Evolutionary conservation across 257 asterid genomes (phyloP).

Genomic region (Nicotiana sylvestris): DNA sequence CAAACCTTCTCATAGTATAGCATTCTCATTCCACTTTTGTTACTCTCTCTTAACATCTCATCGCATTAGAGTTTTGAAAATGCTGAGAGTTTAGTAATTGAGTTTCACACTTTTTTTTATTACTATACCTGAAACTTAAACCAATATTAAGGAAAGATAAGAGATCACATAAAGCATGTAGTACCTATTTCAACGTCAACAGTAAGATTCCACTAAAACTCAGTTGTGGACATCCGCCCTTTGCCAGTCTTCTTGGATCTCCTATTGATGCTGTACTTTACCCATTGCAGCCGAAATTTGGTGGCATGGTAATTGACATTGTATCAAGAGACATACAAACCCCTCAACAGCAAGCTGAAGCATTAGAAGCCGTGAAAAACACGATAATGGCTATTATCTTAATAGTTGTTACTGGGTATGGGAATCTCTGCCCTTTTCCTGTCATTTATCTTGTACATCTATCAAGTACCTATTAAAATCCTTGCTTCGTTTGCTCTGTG

Average conservation of each 20-base stretch:
- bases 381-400: slow-evolving; percentile 50
- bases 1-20: slow-evolving; percentile 34
- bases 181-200: background rate
- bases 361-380: slow-evolving; percentile 51
- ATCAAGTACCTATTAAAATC: background rate
- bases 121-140: too few relatives aligned
- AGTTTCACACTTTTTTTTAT: too few relatives aligned
- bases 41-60: background rate
- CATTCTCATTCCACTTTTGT: background rate
- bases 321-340: slow-evolving; percentile 61
- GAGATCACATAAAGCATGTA: too few relatives aligned
- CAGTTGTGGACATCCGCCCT: too few relatives aligned
- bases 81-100: too few relatives aligned
- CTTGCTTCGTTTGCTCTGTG: background rate
- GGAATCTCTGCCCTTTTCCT: background rate
- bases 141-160: too few relatives aligned
- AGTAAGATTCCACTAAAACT: background rate
- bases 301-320: slow-evolving; percentile 67
- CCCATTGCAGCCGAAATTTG: slow-evolving; percentile 58
- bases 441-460: background rate
- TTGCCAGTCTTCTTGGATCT: background rate
- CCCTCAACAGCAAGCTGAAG: slow-evolving; percentile 54
- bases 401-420: slow-evolving; percentile 63
- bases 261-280: background rate
- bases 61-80: background rate